A percentile compares a stretch with the other conserved stretches of the same genome.
phyloP scores from a whole-genome alignment of 2,329 filamentous ascomycete species.

The Fusarium sp. region DNA sequence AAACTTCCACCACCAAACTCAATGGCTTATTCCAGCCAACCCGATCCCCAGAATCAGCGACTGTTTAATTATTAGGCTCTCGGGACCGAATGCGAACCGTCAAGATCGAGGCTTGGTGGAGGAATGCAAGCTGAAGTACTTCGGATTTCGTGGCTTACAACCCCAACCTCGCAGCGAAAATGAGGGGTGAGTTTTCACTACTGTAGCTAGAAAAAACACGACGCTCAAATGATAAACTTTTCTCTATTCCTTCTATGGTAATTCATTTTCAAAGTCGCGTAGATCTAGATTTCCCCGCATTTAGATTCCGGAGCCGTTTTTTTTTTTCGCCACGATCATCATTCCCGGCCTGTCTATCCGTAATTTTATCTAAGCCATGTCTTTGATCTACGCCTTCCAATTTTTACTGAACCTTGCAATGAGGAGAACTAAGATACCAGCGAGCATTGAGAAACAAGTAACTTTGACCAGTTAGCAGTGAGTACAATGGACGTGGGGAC shows the following conservation, averaged over 20 bases:
- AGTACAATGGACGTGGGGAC: accelerated
- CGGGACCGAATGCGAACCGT: neutral
- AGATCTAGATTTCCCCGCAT: neutral
- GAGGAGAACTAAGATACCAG: conserved; percentile 21
- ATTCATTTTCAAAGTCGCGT: neutral
- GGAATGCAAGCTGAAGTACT: neutral
- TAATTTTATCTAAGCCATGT: neutral
- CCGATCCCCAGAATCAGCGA: too few relatives aligned
- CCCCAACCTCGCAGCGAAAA: neutral
- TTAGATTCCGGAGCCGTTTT: neutral
- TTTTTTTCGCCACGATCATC: neutral
- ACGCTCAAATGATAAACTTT: neutral
- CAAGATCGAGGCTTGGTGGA: neutral
- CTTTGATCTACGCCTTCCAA: conserved; percentile 26
- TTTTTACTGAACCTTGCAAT: conserved; percentile 34
- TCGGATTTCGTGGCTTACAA: neutral
- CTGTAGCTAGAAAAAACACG: neutral
- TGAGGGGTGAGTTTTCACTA: neutral
- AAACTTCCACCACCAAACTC: neutral
- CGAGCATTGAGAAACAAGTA: conserved; percentile 11
- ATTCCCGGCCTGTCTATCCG: neutral
- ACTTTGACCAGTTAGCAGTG: conserved; percentile 7
- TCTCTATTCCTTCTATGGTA: conserved; percentile 12
- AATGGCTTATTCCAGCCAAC: neutral
- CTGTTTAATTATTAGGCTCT: neutral